Evolutionary conservation across 2,329 filamentous ascomycete species (phyloP).

Genomic region (Colletotrichum filicis): DNA sequence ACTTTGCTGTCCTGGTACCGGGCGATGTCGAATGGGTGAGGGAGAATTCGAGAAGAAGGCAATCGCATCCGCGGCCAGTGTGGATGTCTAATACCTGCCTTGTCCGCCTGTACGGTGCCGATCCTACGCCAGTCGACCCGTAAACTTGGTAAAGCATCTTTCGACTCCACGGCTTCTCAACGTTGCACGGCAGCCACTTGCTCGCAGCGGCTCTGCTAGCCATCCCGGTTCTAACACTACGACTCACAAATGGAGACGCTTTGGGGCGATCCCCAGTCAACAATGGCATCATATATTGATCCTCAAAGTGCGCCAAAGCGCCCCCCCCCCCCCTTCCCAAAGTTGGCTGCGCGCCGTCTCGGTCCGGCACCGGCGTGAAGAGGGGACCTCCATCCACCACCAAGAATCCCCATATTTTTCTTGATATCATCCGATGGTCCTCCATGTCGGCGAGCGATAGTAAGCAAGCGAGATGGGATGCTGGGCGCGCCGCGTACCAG

Average conservation of each 20-base stretch:
- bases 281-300: neutral
- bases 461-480: neutral
- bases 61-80: neutral
- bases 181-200: conserved; percentile 12
- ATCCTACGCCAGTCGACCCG: conserved; percentile 16
- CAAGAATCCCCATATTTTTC: neutral
- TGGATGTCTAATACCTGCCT: neutral
- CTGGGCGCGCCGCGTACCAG: conserved; percentile 10
- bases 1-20: neutral
- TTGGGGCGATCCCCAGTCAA: conserved; percentile 2
- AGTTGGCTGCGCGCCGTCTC: conserved; percentile 13
- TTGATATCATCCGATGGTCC: neutral
- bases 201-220: neutral
- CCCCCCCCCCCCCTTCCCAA: neutral
- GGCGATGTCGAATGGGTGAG: neutral
- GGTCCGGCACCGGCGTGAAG: conserved; percentile 15
- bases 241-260: neutral
- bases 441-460: neutral
- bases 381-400: neutral
- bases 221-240: neutral
- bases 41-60: neutral
- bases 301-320: conserved; percentile 2
- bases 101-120: neutral
- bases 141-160: conserved; percentile 26
- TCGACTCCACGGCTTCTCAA: conserved; percentile 16